Conservation (phyloP, 2,329 filamentous ascomycete species). For the Hypoxylon sp. region DNA sequence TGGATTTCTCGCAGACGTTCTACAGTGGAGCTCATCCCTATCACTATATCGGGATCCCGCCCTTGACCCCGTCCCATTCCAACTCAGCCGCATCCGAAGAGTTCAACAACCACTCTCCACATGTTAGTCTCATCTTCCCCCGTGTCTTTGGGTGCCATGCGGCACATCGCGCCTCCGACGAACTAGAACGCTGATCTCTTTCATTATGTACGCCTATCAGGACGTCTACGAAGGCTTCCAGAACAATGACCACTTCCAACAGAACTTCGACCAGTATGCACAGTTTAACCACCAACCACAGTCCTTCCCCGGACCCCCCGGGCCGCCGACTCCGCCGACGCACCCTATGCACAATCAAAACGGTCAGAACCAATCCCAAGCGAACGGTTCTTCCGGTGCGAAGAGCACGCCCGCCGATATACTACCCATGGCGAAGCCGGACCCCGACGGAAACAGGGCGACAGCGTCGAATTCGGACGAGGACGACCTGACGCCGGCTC, state of each 20-base stretch:
- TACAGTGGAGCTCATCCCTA: constrained; percentile 62
- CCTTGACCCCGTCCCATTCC: constrained; percentile 67
- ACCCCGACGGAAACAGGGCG: constrained; percentile 54
- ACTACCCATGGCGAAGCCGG: constrained; percentile 54
- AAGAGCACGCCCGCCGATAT: constrained; percentile 49
- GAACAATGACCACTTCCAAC: constrained; percentile 61
- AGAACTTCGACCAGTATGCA: constrained; percentile 59
- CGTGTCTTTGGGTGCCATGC: constrained; percentile 28
- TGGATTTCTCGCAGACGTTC: constrained; percentile 68
- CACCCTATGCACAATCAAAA: constrained; percentile 50
- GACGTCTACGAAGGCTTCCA: constrained; percentile 63
- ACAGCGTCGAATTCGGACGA: constrained; percentile 66
- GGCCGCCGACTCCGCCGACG: constrained; percentile 66
- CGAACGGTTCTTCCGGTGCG: constrained; percentile 38
- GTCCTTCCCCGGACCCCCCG: constrained; percentile 61
- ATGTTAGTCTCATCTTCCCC: constrained; percentile 59
- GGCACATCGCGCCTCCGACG: constrained; percentile 48
- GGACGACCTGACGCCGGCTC: constrained; percentile 66
- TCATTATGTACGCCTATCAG: constrained; percentile 54
- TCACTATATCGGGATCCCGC: constrained; percentile 66
- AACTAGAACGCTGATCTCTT: constrained; percentile 42
- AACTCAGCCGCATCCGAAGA: constrained; percentile 67
- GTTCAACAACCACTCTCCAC: constrained; percentile 65
- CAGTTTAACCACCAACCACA: constrained; percentile 56
- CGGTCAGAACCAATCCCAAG: constrained; percentile 45